A percentile compares a stretch with the other conserved stretches of the same genome.
Conservation (phyloP, 331 rosid genomes). For the Ulmus americana region DNA sequence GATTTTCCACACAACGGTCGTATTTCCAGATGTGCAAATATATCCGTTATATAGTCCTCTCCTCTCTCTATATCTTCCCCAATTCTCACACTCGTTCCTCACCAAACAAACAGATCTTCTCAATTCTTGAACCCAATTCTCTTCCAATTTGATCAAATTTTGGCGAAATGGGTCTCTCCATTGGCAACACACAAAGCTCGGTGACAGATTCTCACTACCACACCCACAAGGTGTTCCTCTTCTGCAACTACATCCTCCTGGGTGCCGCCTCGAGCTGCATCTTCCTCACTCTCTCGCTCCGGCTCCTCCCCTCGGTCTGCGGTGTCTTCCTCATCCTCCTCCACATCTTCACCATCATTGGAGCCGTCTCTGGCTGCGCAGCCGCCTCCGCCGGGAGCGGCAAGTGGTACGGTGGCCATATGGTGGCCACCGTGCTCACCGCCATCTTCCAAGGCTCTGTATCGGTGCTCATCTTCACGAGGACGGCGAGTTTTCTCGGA, state of each 20-base stretch:
- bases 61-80: slow-evolving; percentile 22
- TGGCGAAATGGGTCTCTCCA: slow-evolving; percentile 42
- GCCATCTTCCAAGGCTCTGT: slow-evolving; percentile 83
- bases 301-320: slow-evolving; percentile 68
- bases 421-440: slow-evolving; percentile 71
- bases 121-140: neutral
- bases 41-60: slow-evolving; percentile 26
- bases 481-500: slow-evolving; percentile 59
- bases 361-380: slow-evolving; percentile 71
- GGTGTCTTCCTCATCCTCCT: slow-evolving; percentile 86
- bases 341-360: slow-evolving; percentile 60
- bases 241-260: slow-evolving; percentile 77
- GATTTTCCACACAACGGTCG: slow-evolving; percentile 32
- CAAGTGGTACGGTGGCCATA: slow-evolving; percentile 71
- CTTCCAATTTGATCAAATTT: neutral
- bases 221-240: slow-evolving; percentile 67
- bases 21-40: slow-evolving; percentile 5
- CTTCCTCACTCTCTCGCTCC: slow-evolving; percentile 84
- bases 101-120: neutral
- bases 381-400: slow-evolving; percentile 41
- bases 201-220: slow-evolving; percentile 35
- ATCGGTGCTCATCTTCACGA: slow-evolving; percentile 56
- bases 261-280: slow-evolving; percentile 94
- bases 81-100: neutral
- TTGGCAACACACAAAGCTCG: slow-evolving; percentile 5